Conservation (phyloP, 2,329 filamentous ascomycete genomes). For the Claviceps humidiphila region DNA sequence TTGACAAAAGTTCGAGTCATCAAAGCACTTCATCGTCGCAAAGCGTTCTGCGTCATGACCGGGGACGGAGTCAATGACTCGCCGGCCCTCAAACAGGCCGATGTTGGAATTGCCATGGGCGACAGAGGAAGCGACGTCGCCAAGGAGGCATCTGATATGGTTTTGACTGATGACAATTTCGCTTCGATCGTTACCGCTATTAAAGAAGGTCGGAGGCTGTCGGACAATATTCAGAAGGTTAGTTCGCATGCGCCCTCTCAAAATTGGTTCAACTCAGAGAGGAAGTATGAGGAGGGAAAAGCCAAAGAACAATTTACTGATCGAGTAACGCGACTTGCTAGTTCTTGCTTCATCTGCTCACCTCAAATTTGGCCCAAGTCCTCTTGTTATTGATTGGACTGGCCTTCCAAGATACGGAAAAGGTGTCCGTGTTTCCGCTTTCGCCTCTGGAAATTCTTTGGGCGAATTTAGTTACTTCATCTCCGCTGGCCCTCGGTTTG, state of each 20-base stretch:
- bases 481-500: constrained; percentile 57
- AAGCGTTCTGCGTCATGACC: constrained; percentile 60
- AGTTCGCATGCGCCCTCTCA: not conserved
- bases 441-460: constrained; percentile 63
- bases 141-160: constrained; percentile 76
- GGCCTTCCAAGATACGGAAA: constrained; percentile 47
- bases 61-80: constrained; percentile 66
- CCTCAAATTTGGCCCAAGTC: constrained; percentile 59
- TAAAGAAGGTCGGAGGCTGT: constrained; percentile 54
- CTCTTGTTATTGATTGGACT: constrained; percentile 55
- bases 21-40: constrained; percentile 56
- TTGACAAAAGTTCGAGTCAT: constrained; percentile 65
- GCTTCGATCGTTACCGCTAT: constrained; percentile 65
- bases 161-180: constrained; percentile 80
- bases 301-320: too few relatives aligned
- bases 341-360: constrained; percentile 52
- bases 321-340: constrained; percentile 12
- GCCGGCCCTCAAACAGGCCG: constrained; percentile 57
- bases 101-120: constrained; percentile 67
- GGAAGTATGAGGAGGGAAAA: not conserved
- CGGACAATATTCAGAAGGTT: constrained; percentile 65
- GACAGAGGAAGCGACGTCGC: constrained; percentile 58
- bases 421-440: constrained; percentile 54
- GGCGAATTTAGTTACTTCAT: constrained; percentile 64
- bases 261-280: not conserved